A percentile compares a stretch with the other conserved stretches of the same genome.
phyloP scores from a whole-genome alignment of 2,329 filamentous ascomycete species.

The Pleoardoris graminearum region DNA sequence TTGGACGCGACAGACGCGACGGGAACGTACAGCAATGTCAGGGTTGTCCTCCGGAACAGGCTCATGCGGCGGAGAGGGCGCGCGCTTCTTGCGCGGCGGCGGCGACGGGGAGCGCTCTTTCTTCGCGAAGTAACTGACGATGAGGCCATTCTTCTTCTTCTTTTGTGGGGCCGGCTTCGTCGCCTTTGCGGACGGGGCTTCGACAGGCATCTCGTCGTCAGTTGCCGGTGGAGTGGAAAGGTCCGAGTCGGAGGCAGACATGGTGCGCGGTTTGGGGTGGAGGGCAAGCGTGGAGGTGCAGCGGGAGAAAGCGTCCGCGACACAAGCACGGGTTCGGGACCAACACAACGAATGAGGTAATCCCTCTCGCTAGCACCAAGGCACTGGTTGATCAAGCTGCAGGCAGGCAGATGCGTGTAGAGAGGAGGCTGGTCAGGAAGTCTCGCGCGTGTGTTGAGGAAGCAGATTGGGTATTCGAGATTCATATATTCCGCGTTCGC shows the following conservation, averaged over 20 bases:
- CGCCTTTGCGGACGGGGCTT: constrained; percentile 27
- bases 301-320: constrained; percentile 25
- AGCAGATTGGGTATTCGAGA: background rate
- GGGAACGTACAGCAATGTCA: constrained; percentile 80
- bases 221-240: constrained; percentile 63
- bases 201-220: constrained; percentile 57
- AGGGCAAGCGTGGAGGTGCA: constrained; percentile 20
- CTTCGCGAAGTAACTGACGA: constrained; percentile 47
- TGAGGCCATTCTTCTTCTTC: constrained; percentile 41
- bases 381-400: constrained; percentile 17
- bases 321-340: constrained; percentile 26
- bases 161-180: constrained; percentile 35
- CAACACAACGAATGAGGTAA: constrained; percentile 41
- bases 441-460: background rate
- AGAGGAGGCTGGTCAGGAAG: background rate
- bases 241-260: constrained; percentile 60
- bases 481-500: background rate
- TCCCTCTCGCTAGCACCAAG: constrained; percentile 38
- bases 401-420: constrained; percentile 16
- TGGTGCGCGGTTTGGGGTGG: constrained; percentile 28
- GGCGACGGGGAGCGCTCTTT: constrained; percentile 35
- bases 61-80: constrained; percentile 87
- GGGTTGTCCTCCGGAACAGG: constrained; percentile 87
- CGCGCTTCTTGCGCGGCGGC: constrained; percentile 69
- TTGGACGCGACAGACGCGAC: constrained; percentile 45